A percentile compares a stretch with the other conserved stretches of the same genome.
phyloP scores from a whole-genome alignment of 2,329 filamentous ascomycete species.

The Colletotrichum spinosum region DNA sequence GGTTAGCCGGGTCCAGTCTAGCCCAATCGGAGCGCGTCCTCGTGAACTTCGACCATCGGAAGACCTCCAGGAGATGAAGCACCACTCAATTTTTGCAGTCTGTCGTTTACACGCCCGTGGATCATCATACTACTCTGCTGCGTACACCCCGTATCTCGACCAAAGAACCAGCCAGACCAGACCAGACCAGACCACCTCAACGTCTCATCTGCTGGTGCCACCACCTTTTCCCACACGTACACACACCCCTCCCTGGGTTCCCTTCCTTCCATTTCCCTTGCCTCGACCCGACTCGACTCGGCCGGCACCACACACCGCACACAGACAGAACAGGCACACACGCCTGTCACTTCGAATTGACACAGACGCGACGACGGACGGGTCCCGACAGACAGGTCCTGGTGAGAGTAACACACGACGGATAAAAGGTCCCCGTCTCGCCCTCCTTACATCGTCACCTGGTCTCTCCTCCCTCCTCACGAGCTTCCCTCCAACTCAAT shows the following conservation, averaged over 20 bases:
- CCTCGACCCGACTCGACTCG: too few relatives aligned
- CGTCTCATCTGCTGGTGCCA: too few relatives aligned
- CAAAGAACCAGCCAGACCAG: background rate
- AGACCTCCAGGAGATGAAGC: constrained; percentile 34
- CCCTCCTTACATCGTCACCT: constrained; percentile 3
- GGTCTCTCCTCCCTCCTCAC: constrained; percentile 13
- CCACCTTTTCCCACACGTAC: too few relatives aligned
- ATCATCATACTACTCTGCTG: too few relatives aligned
- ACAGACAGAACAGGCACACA: background rate
- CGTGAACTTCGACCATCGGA: constrained; percentile 21
- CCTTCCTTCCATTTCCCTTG: too few relatives aligned
- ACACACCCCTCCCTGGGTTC: too few relatives aligned
- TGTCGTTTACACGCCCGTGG: too few relatives aligned
- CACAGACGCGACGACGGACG: constrained; percentile 25
- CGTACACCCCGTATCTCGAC: too few relatives aligned
- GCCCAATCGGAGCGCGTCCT: constrained; percentile 29
- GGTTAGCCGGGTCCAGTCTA: constrained; percentile 1
- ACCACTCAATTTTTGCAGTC: constrained; percentile 3
- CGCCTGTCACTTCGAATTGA: constrained; percentile 11
- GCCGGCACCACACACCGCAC: constrained; percentile 13
- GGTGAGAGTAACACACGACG: constrained; percentile 19
- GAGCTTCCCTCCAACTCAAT: constrained; percentile 24
- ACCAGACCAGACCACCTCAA: background rate
- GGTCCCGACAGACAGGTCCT: background rate
- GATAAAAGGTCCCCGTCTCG: constrained; percentile 35